phyloP scores from a whole-genome alignment of 805 yeast species.

The Teunomyces barrocoloradensis region DNA sequence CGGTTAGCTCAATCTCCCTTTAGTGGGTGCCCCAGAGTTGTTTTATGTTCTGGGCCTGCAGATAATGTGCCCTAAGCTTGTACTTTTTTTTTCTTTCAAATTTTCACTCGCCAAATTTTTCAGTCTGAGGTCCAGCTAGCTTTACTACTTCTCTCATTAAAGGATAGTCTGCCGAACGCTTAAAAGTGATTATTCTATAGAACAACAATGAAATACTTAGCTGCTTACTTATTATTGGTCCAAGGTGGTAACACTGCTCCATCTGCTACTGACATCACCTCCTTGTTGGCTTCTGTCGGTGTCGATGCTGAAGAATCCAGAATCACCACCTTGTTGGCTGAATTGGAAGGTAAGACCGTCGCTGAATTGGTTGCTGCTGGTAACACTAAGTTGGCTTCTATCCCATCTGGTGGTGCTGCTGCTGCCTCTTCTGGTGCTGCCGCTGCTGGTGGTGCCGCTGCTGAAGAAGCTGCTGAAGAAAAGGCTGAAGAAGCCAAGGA shows the following conservation, averaged over 20 bases:
- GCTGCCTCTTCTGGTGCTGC: constrained; percentile 71
- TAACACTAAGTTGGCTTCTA: constrained; percentile 92
- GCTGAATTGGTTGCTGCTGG: constrained; percentile 93
- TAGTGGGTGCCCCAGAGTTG: no score
- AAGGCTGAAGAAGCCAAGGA: constrained; percentile 67
- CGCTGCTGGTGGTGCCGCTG: constrained; percentile 68
- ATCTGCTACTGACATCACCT: constrained; percentile 85
- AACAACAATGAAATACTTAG: constrained; percentile 85
- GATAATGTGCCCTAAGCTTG: background rate
- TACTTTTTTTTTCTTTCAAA: background rate
- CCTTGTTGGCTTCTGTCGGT: constrained; percentile 91
- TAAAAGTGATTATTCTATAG: constrained; percentile 74
- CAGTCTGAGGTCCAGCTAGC: constrained; percentile 6
- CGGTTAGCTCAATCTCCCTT: no score
- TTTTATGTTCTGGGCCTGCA: background rate
- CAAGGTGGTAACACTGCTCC: constrained; percentile 96
- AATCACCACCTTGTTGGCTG: constrained; percentile 72
- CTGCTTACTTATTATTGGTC: constrained; percentile 97
- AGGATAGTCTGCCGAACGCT: constrained; percentile 84
- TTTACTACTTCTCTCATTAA: constrained; percentile 29
- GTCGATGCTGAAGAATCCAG: constrained; percentile 91
- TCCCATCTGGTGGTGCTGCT: constrained; percentile 98
- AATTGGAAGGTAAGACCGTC: constrained; percentile 91
- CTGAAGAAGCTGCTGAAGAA: constrained; percentile 69
- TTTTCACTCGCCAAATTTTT: constrained; percentile 4